These are phyloP conservation scores for Eucalyptus regnans DNA, from an alignment of 345 rosid genomes.

Conservation along the genomic window DNA sequence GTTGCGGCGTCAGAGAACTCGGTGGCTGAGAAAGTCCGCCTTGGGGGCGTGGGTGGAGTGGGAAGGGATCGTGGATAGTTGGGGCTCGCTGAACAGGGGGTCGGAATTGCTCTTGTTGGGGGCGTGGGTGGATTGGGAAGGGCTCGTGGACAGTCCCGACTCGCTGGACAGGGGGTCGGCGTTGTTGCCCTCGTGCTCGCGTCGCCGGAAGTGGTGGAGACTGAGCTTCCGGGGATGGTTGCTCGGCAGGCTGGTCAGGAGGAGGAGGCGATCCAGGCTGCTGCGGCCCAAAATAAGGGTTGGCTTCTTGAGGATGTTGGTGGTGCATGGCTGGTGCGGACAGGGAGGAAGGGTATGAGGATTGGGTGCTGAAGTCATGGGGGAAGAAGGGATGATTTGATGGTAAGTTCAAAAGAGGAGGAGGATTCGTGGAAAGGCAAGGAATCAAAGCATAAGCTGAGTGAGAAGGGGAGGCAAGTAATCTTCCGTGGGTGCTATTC, in stretches of 20 bases:
- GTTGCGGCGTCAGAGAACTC: background rate
- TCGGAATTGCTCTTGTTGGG: background rate
- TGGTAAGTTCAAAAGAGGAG: slow-evolving; percentile 2
- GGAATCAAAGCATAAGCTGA: background rate
- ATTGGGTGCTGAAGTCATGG: background rate
- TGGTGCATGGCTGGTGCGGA: background rate
- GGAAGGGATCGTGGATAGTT: accelerated
- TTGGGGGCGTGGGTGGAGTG: background rate
- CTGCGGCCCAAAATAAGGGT: slow-evolving; percentile 27
- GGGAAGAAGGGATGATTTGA: background rate
- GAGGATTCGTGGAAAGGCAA: slow-evolving; percentile 4
- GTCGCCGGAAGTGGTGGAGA: accelerated
- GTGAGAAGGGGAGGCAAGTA: background rate
- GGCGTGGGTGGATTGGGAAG: no score
- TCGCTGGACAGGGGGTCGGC: no score
- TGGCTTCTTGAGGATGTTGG: slow-evolving; percentile 31
- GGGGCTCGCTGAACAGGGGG: accelerated
- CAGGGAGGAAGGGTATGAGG: background rate
- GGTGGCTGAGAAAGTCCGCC: no score
- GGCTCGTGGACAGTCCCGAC: no score
- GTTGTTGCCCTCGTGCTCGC: accelerated
- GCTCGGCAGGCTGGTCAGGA: background rate
- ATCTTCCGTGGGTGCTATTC: background rate
- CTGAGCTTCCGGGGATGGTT: background rate
- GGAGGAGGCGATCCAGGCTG: background rate